Percentiles rank a stretch among this genome's conserved stretches.
Evolutionary conservation across 495 filamentous ascomycete species (phyloP).

Genomic region (Aspergillus nidulans): DNA sequence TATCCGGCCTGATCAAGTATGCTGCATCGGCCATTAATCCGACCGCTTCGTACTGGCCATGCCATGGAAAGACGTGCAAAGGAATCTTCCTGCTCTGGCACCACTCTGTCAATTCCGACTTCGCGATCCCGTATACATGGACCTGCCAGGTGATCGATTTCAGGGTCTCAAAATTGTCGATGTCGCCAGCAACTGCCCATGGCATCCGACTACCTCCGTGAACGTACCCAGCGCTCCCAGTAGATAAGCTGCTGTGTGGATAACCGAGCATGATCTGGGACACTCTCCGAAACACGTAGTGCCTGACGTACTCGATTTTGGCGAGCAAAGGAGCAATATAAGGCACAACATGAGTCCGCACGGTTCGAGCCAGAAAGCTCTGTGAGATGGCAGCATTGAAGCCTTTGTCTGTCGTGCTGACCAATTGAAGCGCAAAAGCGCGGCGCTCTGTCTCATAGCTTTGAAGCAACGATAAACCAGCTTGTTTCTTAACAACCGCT

Average conservation of each 20-base stretch:
- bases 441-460: conserved; percentile 49
- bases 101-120: conserved; percentile 24
- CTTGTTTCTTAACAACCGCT: conserved; percentile 43
- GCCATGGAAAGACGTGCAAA: conserved; percentile 25
- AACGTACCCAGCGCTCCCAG: conserved; percentile 12
- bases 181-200: conserved; percentile 24
- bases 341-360: conserved; percentile 31
- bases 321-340: conserved; percentile 23
- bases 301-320: conserved; percentile 16
- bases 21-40: conserved; percentile 24
- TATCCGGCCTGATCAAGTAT: conserved; percentile 35
- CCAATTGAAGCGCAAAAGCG: conserved; percentile 27
- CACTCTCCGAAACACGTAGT: conserved; percentile 20
- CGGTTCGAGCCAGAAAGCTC: conserved; percentile 21
- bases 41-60: conserved; percentile 17
- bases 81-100: conserved; percentile 19
- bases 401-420: conserved; percentile 28
- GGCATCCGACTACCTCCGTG: conserved; percentile 35
- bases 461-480: conserved; percentile 40
- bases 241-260: conserved; percentile 20
- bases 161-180: conserved; percentile 31
- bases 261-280: conserved; percentile 35
- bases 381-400: conserved; percentile 23
- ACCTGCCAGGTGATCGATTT: conserved; percentile 30
- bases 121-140: conserved; percentile 28